phyloP scores from a whole-genome alignment of 495 filamentous ascomycete species.

The Penicillium cosmopolitanum region DNA sequence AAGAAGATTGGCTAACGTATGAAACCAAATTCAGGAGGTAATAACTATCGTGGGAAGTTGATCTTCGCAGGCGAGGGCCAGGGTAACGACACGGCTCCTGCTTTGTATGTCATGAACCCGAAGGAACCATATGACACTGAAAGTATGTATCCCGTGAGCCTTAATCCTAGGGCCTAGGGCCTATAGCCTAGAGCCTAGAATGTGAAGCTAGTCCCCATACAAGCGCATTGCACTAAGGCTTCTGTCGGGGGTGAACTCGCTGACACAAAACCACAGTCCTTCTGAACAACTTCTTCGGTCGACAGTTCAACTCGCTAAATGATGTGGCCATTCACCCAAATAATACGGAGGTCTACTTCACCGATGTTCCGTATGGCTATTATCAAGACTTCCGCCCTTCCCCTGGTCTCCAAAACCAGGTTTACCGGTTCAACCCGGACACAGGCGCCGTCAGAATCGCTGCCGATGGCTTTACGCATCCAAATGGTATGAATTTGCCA shows the following conservation, averaged over 20 bases:
- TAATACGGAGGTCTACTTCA: slow-evolving; percentile 55
- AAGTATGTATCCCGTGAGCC: slow-evolving; percentile 25
- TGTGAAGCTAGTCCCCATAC: no score
- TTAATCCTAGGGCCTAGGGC: no score
- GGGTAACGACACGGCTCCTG: slow-evolving; percentile 43
- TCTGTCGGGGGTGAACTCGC: neutral
- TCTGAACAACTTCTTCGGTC: slow-evolving; percentile 42
- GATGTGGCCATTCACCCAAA: slow-evolving; percentile 36
- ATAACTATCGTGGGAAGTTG: slow-evolving; percentile 50
- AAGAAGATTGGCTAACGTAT: neutral
- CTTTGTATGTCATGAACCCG: slow-evolving; percentile 51
- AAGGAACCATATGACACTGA: slow-evolving; percentile 53
- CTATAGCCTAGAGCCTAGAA: no score
- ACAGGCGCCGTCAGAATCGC: slow-evolving; percentile 48
- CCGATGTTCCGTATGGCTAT: slow-evolving; percentile 41
- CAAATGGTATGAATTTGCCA: slow-evolving; percentile 30
- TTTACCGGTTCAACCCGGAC: slow-evolving; percentile 46
- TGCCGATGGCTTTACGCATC: slow-evolving; percentile 39
- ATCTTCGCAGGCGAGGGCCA: slow-evolving; percentile 52
- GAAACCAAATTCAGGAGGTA: slow-evolving; percentile 39
- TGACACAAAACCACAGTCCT: slow-evolving; percentile 19
- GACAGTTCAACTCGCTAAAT: slow-evolving; percentile 36
- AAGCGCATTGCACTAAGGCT: no score
- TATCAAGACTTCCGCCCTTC: slow-evolving; percentile 37
- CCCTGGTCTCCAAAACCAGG: slow-evolving; percentile 37